Evolutionary conservation across 2,329 filamentous ascomycete genomes (phyloP).

Genomic region (Penicillium oxalicum): DNA sequence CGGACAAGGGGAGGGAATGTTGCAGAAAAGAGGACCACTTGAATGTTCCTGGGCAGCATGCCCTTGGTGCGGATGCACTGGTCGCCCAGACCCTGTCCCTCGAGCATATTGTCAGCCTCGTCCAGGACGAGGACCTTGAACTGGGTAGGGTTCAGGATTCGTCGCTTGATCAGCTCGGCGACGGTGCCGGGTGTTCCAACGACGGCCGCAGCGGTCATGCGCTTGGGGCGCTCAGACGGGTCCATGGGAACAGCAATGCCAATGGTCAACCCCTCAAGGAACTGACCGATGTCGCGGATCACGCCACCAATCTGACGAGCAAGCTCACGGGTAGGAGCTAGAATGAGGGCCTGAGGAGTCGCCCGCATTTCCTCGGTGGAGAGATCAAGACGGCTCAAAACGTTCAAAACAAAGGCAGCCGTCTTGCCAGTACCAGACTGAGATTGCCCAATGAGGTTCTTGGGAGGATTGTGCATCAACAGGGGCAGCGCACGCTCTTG

Average conservation of each 20-base stretch:
- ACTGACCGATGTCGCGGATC: constrained; percentile 74
- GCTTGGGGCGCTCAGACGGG: constrained; percentile 60
- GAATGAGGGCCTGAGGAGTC: constrained; percentile 73
- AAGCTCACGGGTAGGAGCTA: constrained; percentile 84
- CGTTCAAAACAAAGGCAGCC: constrained; percentile 88
- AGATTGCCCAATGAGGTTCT: constrained; percentile 97
- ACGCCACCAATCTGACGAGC: constrained; percentile 91
- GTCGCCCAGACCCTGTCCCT: constrained; percentile 89
- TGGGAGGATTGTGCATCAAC: constrained; percentile 76
- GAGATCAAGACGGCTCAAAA: constrained; percentile 79
- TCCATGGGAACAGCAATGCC: constrained; percentile 77
- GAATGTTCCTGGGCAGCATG: constrained; percentile 66
- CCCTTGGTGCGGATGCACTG: constrained; percentile 86
- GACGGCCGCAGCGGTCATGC: constrained; percentile 70
- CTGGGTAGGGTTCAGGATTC: constrained; percentile 63
- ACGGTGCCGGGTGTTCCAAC: constrained; percentile 93
- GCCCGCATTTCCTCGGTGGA: constrained; percentile 50
- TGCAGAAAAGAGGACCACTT: constrained; percentile 91
- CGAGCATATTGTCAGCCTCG: constrained; percentile 98
- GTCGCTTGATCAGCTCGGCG: constrained; percentile 74
- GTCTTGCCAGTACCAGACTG: constrained; percentile 98
- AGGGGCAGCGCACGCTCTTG: constrained; percentile 91
- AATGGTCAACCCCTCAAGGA: constrained; percentile 68
- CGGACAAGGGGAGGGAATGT: constrained; percentile 86
- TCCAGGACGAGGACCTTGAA: constrained; percentile 85